A percentile compares a stretch with the other conserved stretches of the same genome.
These are phyloP conservation scores for Magnolia officinalis DNA, from an alignment of 164 flowering plant species.

Conservation along the genomic window DNA sequence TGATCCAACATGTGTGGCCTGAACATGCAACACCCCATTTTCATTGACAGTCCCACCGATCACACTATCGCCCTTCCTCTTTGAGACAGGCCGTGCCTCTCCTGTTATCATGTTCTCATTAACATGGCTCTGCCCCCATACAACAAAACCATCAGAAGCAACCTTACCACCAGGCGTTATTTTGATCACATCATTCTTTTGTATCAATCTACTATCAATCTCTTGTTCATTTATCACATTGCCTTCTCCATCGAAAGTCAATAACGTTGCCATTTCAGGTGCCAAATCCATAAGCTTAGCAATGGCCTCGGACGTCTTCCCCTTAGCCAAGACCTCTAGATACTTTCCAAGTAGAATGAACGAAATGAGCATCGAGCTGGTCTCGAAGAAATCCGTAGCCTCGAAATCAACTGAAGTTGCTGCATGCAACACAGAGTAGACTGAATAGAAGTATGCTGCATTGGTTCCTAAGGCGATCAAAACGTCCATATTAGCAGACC, in stretches of 20 bases:
- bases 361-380: constrained; percentile 91
- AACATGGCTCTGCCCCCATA: constrained; percentile 90
- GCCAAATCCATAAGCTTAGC: constrained; percentile 83
- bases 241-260: constrained; percentile 58
- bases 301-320: constrained; percentile 89
- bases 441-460: constrained; percentile 89
- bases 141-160: constrained; percentile 76
- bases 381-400: constrained; percentile 85
- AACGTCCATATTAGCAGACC: constrained; percentile 94
- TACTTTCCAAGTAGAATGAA: constrained; percentile 87
- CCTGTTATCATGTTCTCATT: constrained; percentile 98
- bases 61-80: constrained; percentile 72
- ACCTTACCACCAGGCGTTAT: constrained; percentile 82
- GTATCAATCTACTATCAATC: constrained; percentile 71
- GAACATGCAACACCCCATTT: constrained; percentile 74
- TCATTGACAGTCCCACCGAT: constrained; percentile 91
- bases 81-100: constrained; percentile 73
- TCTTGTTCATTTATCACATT: constrained; percentile 61
- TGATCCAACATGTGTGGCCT: constrained; percentile 80
- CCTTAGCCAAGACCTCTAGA: constrained; percentile 80
- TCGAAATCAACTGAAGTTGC: constrained; percentile 50
- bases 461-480: constrained; percentile 88
- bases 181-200: constrained; percentile 74
- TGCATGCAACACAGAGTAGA: constrained; percentile 62
- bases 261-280: constrained; percentile 68